phyloP scores from a whole-genome alignment of 805 yeast genomes.

The Hyphopichia homilentoma region DNA sequence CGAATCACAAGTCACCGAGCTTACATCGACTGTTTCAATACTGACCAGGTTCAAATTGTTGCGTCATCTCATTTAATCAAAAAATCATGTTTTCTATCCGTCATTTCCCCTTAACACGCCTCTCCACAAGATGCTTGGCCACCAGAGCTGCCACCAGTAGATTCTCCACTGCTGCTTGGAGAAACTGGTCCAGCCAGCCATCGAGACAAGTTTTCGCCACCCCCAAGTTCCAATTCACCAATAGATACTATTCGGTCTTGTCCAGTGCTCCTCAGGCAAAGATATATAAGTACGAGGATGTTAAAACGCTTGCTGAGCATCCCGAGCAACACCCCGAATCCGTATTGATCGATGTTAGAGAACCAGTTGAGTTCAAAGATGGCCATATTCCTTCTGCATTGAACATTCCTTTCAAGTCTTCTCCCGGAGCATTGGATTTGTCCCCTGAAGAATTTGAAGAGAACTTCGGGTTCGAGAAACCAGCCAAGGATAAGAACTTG shows the following conservation, averaged over 20 bases:
- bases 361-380: conserved; percentile 70
- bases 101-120: too few species aligned
- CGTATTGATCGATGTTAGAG: conserved; percentile 85
- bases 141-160: too few species aligned
- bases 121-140: too few species aligned
- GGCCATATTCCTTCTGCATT: conserved; percentile 84
- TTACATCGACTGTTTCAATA: too few species aligned
- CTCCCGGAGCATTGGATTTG: conserved; percentile 89
- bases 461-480: conserved; percentile 79
- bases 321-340: conserved; percentile 41
- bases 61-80: too few species aligned
- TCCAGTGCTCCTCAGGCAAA: conserved; percentile 41
- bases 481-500: conserved; percentile 63
- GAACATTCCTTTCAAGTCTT: conserved; percentile 83
- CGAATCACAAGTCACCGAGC: too few species aligned
- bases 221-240: too few species aligned
- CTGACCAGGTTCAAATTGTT: too few species aligned
- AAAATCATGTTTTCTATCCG: too few species aligned
- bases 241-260: conserved; percentile 36
- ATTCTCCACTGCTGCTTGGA: too few species aligned
- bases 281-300: conserved; percentile 48
- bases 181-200: too few species aligned
- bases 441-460: conserved; percentile 75
- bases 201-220: too few species aligned
- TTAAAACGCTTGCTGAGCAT: conserved; percentile 40